These are phyloP conservation scores for Daldinia childiae DNA, from an alignment of 495 filamentous ascomycete genomes.

Conservation along the genomic window DNA sequence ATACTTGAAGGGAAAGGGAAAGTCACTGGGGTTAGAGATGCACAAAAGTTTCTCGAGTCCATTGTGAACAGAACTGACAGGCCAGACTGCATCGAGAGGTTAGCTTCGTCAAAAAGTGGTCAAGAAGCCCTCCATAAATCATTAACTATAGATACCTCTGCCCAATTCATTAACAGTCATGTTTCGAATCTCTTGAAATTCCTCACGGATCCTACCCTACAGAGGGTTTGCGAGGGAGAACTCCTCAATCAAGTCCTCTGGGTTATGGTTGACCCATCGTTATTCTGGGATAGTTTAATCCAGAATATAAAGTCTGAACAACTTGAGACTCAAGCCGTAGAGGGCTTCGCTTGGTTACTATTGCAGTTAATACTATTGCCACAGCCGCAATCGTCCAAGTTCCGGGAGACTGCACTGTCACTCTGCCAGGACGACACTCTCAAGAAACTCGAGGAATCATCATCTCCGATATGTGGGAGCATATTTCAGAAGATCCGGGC, in stretches of 20 bases:
- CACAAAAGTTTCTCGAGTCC: slow-evolving; percentile 70
- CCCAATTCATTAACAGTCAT: slow-evolving; percentile 60
- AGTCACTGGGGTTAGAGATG: slow-evolving; percentile 48
- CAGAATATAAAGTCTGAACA: slow-evolving; percentile 49
- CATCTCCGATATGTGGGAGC: slow-evolving; percentile 24
- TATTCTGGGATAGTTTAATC: slow-evolving; percentile 68
- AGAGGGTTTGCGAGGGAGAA: slow-evolving; percentile 62
- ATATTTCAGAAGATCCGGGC: slow-evolving; percentile 31
- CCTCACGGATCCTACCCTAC: slow-evolving; percentile 57
- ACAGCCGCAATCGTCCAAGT: slow-evolving; percentile 33
- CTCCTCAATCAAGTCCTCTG: slow-evolving; percentile 64
- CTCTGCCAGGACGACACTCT: slow-evolving; percentile 44
- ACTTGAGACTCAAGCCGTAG: slow-evolving; percentile 52
- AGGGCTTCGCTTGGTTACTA: slow-evolving; percentile 68
- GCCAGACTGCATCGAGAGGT: slow-evolving; percentile 61
- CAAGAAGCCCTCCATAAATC: slow-evolving; percentile 58
- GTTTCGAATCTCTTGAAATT: slow-evolving; percentile 51
- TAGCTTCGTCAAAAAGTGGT: slow-evolving; percentile 61
- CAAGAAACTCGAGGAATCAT: slow-evolving; percentile 52
- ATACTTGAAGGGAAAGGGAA: slow-evolving; percentile 42
- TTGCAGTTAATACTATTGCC: slow-evolving; percentile 64
- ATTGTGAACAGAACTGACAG: slow-evolving; percentile 60
- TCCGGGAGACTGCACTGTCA: slow-evolving; percentile 47
- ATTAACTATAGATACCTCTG: slow-evolving; percentile 60
- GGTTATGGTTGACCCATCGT: slow-evolving; percentile 65